phyloP scores from a whole-genome alignment of 2,329 filamentous ascomycete genomes.

The Hortaea sp. region DNA sequence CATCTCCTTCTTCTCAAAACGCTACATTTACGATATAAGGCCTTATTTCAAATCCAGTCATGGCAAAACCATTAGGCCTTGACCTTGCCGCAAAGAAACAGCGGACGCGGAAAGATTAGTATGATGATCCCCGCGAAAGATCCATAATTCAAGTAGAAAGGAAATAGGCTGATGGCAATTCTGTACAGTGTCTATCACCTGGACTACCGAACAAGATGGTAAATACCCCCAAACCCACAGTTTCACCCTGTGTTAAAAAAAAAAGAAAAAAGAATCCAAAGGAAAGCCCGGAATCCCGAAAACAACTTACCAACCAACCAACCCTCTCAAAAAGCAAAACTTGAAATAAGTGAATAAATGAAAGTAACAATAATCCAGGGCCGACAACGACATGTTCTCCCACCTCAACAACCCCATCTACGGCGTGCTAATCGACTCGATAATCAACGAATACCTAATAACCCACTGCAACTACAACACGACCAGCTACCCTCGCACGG shows the following conservation, averaged over 20 bases:
- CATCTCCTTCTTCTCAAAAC: too few relatives aligned
- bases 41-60: neutral
- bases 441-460: conserved; percentile 83
- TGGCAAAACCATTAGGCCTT: conserved; percentile 7
- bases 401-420: conserved; percentile 50
- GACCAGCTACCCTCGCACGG: conserved; percentile 59
- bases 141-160: neutral
- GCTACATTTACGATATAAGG: too few relatives aligned
- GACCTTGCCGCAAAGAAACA: conserved; percentile 12
- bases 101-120: conserved; percentile 56
- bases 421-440: conserved; percentile 55
- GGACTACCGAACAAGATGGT: conserved; percentile 84
- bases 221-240: too few relatives aligned
- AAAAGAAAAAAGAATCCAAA: too few relatives aligned
- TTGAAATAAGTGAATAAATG: too few relatives aligned
- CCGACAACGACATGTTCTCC: conserved; percentile 89
- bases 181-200: neutral
- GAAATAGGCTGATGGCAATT: conserved; percentile 46
- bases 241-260: too few relatives aligned
- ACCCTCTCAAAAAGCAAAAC: too few relatives aligned
- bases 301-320: neutral
- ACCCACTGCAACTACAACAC: conserved; percentile 65
- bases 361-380: conserved; percentile 46
- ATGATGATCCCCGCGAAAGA: neutral
- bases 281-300: neutral